Evolutionary conservation across 208 protist genomes (phyloP), one percentile per base, ranked within the genome.

Genomic region (Wallacemonas sp.): DNA sequence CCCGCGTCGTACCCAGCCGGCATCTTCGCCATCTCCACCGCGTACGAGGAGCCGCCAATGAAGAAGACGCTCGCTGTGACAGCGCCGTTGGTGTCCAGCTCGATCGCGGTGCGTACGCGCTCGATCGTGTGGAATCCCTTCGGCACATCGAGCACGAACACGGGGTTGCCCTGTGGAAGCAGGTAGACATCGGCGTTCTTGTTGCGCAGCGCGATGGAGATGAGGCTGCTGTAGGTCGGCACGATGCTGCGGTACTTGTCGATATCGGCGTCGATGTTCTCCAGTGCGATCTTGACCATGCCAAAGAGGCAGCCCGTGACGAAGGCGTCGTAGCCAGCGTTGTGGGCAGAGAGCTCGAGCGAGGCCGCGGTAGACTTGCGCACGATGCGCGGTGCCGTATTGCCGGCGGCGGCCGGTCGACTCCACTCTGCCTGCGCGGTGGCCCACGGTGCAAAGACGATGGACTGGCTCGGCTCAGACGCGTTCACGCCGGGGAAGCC

Each of bases 251-350:
- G 39, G 32, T 62, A 33, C 55, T 38, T 43, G 43, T 30, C 11
- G 44, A 26, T 12, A 3, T 32, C 0, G 2, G 36, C 46, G 21
- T 16, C 39, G 41, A 3, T 32, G 23, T 29, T 49, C 12, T 36
- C 29, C 11, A 90, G 33, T 23, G 62, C 78, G 14, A 65, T 29
- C 34, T 62, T 69, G 19, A 60, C 68, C 65, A 68, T 81, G 2
- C 66, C 71, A 65, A 89, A 93, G 19, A 89, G 63, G 30, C 65
- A 63, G 4, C 86, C 86, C 0, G 80, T 85, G 56, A 87, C 72
- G 57, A 80, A 79, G 1, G 86, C 76, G 58, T 89, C 86, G 70
- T 74, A 85, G 44, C 66, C 76, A 0, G 76, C 80, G 39, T 78
- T 70, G 72, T 85, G 80, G 0, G 41, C 61, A 12, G 30, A 29